Percentiles rank a stretch among this genome's conserved stretches.
Conservation (phyloP, 441 rosid species). For the Arabidopsis hybrid region DNA sequence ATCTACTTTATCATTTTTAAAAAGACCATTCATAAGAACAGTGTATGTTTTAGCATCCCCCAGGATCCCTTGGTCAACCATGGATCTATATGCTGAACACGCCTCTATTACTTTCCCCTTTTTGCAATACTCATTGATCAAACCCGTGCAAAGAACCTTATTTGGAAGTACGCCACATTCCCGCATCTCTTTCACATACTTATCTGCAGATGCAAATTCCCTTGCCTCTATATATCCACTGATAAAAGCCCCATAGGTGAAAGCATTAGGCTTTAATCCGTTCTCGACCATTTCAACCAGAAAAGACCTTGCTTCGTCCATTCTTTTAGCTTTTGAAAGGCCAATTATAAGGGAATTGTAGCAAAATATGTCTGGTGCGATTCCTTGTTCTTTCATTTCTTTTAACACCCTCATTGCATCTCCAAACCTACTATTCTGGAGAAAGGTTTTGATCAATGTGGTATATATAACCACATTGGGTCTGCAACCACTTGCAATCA, state of each 20-base stretch:
- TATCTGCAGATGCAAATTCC: slow-evolving; percentile 64
- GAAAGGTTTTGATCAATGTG: slow-evolving; percentile 65
- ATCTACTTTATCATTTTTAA: slow-evolving; percentile 59
- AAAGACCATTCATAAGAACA: slow-evolving; percentile 70
- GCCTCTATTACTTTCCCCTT: slow-evolving; percentile 62
- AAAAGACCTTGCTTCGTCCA: slow-evolving; percentile 75
- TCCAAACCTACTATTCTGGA: slow-evolving; percentile 56
- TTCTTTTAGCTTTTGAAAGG: slow-evolving; percentile 73
- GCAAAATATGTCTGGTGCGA: slow-evolving; percentile 72
- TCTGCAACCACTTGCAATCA: slow-evolving; percentile 62
- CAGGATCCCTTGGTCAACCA: slow-evolving; percentile 58
- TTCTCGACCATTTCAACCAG: slow-evolving; percentile 62
- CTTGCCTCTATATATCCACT: slow-evolving; percentile 66
- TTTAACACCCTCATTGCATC: slow-evolving; percentile 61
- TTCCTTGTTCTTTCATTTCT: slow-evolving; percentile 65
- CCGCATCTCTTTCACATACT: slow-evolving; percentile 69
- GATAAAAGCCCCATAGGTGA: slow-evolving; percentile 77
- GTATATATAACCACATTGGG: slow-evolving; percentile 71
- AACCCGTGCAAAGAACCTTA: slow-evolving; percentile 55
- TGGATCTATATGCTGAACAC: slow-evolving; percentile 57
- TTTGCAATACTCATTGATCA: slow-evolving; percentile 76
- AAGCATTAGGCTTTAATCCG: slow-evolving; percentile 73
- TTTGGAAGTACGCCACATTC: slow-evolving; percentile 64
- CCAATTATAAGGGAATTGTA: slow-evolving; percentile 79
- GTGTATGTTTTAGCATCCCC: slow-evolving; percentile 64